Base-by-base conservation (phyloP, 176 grass and related monocot species). In the Carex scoparia region DNA sequence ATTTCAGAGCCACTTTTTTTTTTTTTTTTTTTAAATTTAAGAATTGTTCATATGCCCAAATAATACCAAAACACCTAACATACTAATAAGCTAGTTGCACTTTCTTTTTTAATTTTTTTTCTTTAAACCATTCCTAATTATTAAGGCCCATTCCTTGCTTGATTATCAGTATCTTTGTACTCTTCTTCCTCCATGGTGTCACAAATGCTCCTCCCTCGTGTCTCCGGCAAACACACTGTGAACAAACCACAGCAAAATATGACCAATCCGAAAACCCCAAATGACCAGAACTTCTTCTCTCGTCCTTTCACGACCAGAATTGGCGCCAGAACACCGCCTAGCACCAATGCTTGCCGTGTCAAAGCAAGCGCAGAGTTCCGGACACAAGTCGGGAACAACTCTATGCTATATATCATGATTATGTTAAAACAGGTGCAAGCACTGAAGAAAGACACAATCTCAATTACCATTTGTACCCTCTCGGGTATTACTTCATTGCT, bases 121-220 rank as follows among this genome's bases (percentile, higher is more conserved):
- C 3, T 14, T 14, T 53, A 30, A 14, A 1, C 30, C 19, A 53
- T 76, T 71, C 10, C 10, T 32, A 12, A 70, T 42, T 75, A 70
- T 42, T 75, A 76, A 30, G 71, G 46, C 19, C 16, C 46, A 76
- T 30, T 54, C 1, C 1, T 54, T 76, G 79, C 46, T 60, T 59
- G 84, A 7, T 31, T 67, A 19, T 84, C 7, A 30, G 72, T 80
- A 19, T 88, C 80, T 74, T 98, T 93, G 31, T 40, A 10, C 63
- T 94, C 93, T 86, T 98, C 93, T 86, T 98, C 95, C 44, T 98
- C 95, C 91, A 98, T 89, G 79, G 95, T 98, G 85, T 98, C 95
- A 4, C 91, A 90, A 46, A 94, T 94, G 81, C 30, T 80, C 69
- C 75, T 84, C 5, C 95, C 95, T 57, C 84, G 89, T 1, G 92